A percentile compares a stretch with the other conserved stretches of the same genome.
Evolutionary conservation across 805 yeast genomes (phyloP).

Genomic region (Kluyveromyces dobzhanskii): DNA sequence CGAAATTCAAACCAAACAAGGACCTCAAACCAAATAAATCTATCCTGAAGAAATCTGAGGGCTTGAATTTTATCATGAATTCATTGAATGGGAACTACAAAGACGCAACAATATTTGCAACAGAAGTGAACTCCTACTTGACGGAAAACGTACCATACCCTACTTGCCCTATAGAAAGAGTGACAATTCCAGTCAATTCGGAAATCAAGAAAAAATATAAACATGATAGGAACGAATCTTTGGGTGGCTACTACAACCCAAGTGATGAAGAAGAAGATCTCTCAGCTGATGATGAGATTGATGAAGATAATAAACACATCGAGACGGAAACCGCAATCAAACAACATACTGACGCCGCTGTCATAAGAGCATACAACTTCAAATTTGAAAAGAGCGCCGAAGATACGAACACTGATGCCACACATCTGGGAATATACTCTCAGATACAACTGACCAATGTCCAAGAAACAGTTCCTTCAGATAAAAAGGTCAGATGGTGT

Average conservation of each 20-base stretch:
- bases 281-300: not conserved
- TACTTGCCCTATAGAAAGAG: constrained; percentile 18
- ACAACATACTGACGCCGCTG: constrained; percentile 18
- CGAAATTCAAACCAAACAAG: constrained; percentile 1
- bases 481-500: constrained; percentile 3
- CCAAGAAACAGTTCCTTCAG: not conserved
- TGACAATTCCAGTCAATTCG: constrained; percentile 26
- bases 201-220: constrained; percentile 20
- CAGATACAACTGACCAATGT: not conserved
- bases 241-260: constrained; percentile 13
- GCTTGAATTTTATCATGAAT: constrained; percentile 21
- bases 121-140: constrained; percentile 24
- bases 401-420: not conserved
- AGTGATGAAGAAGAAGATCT: constrained; percentile 4
- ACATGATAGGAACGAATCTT: constrained; percentile 10
- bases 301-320: constrained; percentile 1
- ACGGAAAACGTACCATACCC: constrained; percentile 17
- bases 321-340: constrained; percentile 3
- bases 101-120: constrained; percentile 28
- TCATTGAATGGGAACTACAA: constrained; percentile 23
- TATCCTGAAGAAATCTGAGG: constrained; percentile 14
- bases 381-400: constrained; percentile 3
- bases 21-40: constrained; percentile 14
- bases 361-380: constrained; percentile 24
- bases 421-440: constrained; percentile 1